phyloP scores from a whole-genome alignment of 768 basidiomycete species.

The Russula abietina region DNA sequence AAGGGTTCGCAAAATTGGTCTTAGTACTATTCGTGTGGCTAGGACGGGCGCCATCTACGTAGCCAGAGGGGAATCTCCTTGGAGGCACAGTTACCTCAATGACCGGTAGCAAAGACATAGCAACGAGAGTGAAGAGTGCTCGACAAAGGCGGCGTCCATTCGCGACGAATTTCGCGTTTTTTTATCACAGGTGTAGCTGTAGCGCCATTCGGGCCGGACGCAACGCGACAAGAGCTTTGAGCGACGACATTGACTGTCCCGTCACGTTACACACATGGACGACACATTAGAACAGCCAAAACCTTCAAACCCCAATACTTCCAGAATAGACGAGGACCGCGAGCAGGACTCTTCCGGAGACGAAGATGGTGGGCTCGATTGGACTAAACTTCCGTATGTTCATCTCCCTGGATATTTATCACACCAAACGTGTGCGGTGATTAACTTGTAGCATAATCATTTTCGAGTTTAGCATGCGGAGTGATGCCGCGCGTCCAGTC shows the following conservation, averaged over 20 bases:
- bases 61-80: constrained; percentile 17
- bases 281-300: constrained; percentile 48
- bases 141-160: too few species aligned
- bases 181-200: too few species aligned
- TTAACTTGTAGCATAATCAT: neutral
- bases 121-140: too few species aligned
- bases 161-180: too few species aligned
- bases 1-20: constrained; percentile 22
- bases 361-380: constrained; percentile 73
- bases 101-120: neutral
- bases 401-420: too few species aligned
- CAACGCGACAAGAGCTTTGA: too few species aligned
- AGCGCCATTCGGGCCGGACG: too few species aligned
- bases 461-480: constrained; percentile 11
- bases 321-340: constrained; percentile 36
- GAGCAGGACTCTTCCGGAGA: constrained; percentile 54
- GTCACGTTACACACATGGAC: constrained; percentile 42
- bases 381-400: constrained; percentile 68
- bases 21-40: constrained; percentile 19
- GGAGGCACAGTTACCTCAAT: constrained; percentile 15
- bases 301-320: constrained; percentile 24
- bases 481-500: constrained; percentile 46
- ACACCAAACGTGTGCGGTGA: too few species aligned
- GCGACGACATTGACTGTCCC: too few species aligned
- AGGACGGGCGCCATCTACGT: constrained; percentile 17